Percentiles rank a stretch among this genome's conserved stretches.
Conservation (phyloP, 805 yeast species). For the Suhomyces vadensis region DNA sequence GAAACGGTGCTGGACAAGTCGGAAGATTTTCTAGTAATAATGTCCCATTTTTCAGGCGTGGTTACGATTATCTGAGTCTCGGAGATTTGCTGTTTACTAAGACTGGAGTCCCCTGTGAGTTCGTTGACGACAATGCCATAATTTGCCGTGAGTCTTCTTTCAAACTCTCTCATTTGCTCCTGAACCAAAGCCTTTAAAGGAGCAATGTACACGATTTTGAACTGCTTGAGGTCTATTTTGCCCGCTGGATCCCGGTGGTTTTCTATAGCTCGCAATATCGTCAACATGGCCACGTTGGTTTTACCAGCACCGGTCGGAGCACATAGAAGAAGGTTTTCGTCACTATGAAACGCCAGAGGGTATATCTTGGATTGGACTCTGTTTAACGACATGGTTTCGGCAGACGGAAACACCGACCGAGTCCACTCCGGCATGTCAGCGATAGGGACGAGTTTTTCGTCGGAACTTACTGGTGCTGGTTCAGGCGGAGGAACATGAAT, state of each 20-base stretch:
- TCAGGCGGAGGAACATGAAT: constrained; percentile 89
- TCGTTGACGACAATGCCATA: constrained; percentile 78
- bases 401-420: constrained; percentile 65
- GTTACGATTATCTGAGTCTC: constrained; percentile 84
- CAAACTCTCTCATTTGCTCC: constrained; percentile 88
- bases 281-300: constrained; percentile 91
- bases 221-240: constrained; percentile 50
- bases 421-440: constrained; percentile 80
- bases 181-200: constrained; percentile 94
- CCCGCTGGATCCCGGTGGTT: constrained; percentile 51
- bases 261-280: constrained; percentile 64
- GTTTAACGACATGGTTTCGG: constrained; percentile 68
- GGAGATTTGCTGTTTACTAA: constrained; percentile 71
- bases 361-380: constrained; percentile 80
- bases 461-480: constrained; percentile 39
- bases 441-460: constrained; percentile 55
- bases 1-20: constrained; percentile 61
- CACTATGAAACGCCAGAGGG: constrained; percentile 73
- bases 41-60: constrained; percentile 98
- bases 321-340: constrained; percentile 76
- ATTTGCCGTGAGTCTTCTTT: constrained; percentile 57
- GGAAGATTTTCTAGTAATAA: constrained; percentile 78
- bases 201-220: constrained; percentile 85
- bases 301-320: constrained; percentile 99
- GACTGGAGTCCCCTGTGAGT: constrained; percentile 84